Evolutionary conservation across 148 eudicot species (phyloP), one percentile per base, ranked within the genome.

Genomic region (Rhododendron ferrugineum): DNA sequence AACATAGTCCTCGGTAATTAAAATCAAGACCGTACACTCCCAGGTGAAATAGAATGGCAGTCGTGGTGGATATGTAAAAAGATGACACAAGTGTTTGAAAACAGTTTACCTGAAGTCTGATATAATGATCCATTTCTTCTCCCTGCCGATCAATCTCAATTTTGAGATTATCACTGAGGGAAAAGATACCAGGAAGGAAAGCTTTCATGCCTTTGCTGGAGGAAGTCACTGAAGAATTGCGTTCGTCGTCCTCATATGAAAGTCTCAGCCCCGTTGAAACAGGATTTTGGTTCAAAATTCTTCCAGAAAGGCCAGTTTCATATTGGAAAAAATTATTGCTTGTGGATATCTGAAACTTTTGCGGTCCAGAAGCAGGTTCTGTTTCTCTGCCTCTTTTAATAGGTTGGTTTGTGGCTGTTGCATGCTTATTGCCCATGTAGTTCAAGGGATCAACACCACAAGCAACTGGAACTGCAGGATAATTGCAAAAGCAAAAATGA

Each of bases 251-350:
- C 86, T 89, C 93, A 22, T 89, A 90, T 13, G 93, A 88, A 72
- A 91, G 88, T 74, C 49, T 90, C 77, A 91, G 89, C 64, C 92
- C 93, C 79, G 92, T 90, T 18, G 93, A 90, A 36, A 91, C 90
- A 34, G 88, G 89, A 80, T 88, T 79, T 52, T 87, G 90, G 74
- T 90, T 83, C 88, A 85, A 44, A 36, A 80, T 81, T 81, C 74
- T 83, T 84, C 87, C 85, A 50, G 78, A 13, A 23, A 54, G 50
- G 64, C 86, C 88, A 77, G 86, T 70, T 84, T 88, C 91, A 72
- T 86, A 89, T 42, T 46, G 88, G 42, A 40, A 77, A 46, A 84
- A 26, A 40, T 82, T 85, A 52, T 88, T 89, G 73, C 78, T 81
- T 0, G 84, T 52, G 22, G 89, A 85, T 56, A 87, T 83, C 56